Evolutionary conservation across 805 yeast species (phyloP).

Genomic region (Yamadazyma kitorensis): DNA sequence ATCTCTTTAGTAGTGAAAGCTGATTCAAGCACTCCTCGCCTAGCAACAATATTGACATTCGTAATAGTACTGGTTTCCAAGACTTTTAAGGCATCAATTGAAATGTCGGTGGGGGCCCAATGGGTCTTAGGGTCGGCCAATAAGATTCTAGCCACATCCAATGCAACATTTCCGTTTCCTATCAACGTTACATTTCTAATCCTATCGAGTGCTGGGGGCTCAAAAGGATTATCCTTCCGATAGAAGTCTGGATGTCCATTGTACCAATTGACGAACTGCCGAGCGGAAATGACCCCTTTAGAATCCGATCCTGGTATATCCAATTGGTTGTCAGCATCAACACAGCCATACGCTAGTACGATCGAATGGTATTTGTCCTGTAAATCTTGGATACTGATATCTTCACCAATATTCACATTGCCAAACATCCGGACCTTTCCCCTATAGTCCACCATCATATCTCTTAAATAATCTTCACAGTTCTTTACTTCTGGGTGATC

Average conservation of each 20-base stretch:
- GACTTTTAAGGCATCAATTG: conserved; percentile 53
- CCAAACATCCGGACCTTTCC: conserved; percentile 57
- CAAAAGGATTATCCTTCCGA: conserved; percentile 18
- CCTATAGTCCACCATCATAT: conserved; percentile 27
- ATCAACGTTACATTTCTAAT: conserved; percentile 70
- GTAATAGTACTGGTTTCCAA: conserved; percentile 54
- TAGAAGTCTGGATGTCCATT: conserved; percentile 75
- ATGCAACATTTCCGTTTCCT: conserved; percentile 97
- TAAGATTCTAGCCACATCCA: conserved; percentile 83
- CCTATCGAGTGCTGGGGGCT: conserved; percentile 55
- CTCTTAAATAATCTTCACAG: conserved; percentile 70
- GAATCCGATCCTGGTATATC: conserved; percentile 58
- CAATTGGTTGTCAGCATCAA: conserved; percentile 50
- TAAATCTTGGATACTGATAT: conserved; percentile 50
- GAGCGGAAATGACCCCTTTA: conserved; percentile 73
- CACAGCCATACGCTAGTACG: conserved; percentile 80
- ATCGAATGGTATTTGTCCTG: conserved; percentile 64
- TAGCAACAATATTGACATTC: conserved; percentile 70
- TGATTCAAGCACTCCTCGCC: conserved; percentile 81
- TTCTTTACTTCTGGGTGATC: conserved; percentile 97
- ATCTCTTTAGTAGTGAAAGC: conserved; percentile 93
- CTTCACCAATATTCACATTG: conserved; percentile 65
- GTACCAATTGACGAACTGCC: conserved; percentile 94
- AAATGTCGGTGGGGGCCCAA: conserved; percentile 73
- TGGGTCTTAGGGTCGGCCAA: conserved; percentile 53